Base-by-base conservation (phyloP, 768 basidiomycete species). In the Brasilioporus rufonigricans region DNA sequence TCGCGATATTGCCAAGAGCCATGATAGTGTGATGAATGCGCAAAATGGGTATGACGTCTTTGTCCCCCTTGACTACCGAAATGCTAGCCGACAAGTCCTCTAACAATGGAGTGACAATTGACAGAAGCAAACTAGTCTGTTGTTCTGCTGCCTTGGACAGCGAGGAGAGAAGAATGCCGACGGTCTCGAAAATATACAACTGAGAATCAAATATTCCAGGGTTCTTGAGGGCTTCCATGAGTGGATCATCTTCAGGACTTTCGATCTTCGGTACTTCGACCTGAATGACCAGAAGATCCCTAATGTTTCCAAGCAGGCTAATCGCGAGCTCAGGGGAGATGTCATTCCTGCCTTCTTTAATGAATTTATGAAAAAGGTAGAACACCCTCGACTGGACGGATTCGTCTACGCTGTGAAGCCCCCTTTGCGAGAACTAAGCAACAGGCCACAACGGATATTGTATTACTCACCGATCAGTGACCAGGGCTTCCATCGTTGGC, bases 331-430 rank as follows among this genome's bases (percentile, higher is more conserved):
- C 82, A 9, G 77, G 74, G 0, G 91, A 84, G 50, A 98, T 83
- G 58, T 94, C 91, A 58, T 80, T 82, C 55, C 84, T 80, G 52
- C 84, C 76, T 64, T 96, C 92, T 71, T 86, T 86, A 72, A 98
- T 87, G 71, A 98, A 98, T 45, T 87, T 85, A 66, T 91, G 80
- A 75, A 97, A 97, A 47, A 98, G 85, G 71, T 99, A 98, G 74
- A 84, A 97, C 40, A 91, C 77, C 44, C 97, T 82, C 4, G 87
- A 80, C 33, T 90, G 85, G 56, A 89, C 84, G 14, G 77, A 77
- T 19, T 79, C 73, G 50, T 89, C 83, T 19, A 80, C 73, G 60
- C 86, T 92, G 65, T 98, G 97, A 26, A 98, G 75, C 19, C 97
- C 97, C 44, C 96, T 96, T 62, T 24, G 29, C 38, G 31, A 58